Conservation (phyloP, 495 filamentous ascomycete genomes). For the Penicillium pulvis region DNA sequence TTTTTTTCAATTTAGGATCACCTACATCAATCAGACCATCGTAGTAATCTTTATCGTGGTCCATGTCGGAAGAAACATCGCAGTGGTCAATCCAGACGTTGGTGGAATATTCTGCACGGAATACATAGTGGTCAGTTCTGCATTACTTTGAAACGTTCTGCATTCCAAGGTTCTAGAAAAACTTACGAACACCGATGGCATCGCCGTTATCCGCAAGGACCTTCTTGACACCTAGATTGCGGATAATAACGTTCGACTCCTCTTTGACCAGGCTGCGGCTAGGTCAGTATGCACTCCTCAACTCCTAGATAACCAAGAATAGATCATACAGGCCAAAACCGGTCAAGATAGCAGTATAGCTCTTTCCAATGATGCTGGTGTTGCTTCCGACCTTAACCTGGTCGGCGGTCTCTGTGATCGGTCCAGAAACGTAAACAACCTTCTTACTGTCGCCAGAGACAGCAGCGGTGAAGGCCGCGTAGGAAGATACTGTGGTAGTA, state of each 20-base stretch:
- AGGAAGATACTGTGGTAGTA: conserved; percentile 59
- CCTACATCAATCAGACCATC: conserved; percentile 66
- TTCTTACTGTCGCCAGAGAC: conserved; percentile 45
- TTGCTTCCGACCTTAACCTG: conserved; percentile 52
- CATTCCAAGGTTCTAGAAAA: conserved; percentile 4
- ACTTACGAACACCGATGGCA: conserved; percentile 56
- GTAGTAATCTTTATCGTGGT: conserved; percentile 65
- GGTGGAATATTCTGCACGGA: conserved; percentile 39
- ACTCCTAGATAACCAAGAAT: background rate
- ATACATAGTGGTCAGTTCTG: no score
- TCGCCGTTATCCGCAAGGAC: conserved; percentile 61
- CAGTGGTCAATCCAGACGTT: conserved; percentile 73
- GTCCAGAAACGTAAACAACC: conserved; percentile 51
- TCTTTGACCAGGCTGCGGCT: conserved; percentile 43
- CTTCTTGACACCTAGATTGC: conserved; percentile 62
- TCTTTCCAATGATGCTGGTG: conserved; percentile 55
- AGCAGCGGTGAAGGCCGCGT: conserved; percentile 53
- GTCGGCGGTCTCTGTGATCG: conserved; percentile 45
- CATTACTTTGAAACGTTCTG: no score
- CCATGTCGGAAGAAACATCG: conserved; percentile 60
- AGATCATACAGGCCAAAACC: conserved; percentile 36
- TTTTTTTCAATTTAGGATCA: background rate
- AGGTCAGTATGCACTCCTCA: background rate
- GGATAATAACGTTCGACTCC: conserved; percentile 61
- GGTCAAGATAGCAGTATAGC: conserved; percentile 29